phyloP scores from a whole-genome alignment of 306 rosid genomes.

The Cicer chorassanicum region DNA sequence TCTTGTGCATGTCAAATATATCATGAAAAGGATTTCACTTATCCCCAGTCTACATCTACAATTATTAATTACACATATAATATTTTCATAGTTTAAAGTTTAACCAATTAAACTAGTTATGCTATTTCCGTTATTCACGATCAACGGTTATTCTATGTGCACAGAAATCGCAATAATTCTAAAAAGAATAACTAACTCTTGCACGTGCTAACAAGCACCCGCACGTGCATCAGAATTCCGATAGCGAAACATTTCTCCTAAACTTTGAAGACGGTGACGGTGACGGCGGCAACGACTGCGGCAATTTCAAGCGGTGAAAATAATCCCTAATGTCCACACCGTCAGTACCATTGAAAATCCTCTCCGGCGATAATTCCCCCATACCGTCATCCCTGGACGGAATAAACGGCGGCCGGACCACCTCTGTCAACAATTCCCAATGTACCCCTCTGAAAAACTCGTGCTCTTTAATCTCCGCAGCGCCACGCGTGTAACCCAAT shows the following conservation, averaged over 20 bases:
- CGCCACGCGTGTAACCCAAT: constrained; percentile 78
- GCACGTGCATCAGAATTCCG: constrained; percentile 59
- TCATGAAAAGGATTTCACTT: too few species aligned
- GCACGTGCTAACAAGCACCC: constrained; percentile 43
- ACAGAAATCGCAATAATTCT: constrained; percentile 12
- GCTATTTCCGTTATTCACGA: constrained; percentile 46
- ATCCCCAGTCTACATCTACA: constrained; percentile 17
- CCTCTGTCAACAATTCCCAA: constrained; percentile 79
- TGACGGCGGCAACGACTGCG: constrained; percentile 70
- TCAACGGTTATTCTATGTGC: constrained; percentile 57
- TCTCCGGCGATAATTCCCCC: neutral
- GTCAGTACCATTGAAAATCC: neutral
- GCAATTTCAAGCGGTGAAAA: constrained; percentile 55
- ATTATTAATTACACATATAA: constrained; percentile 10
- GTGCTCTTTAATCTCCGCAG: constrained; percentile 82
- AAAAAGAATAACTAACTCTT: constrained; percentile 45
- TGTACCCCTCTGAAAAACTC: constrained; percentile 72
- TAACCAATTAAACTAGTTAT: neutral
- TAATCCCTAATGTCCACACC: constrained; percentile 59
- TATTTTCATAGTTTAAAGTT: constrained; percentile 12
- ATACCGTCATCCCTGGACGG: constrained; percentile 59
- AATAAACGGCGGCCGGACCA: constrained; percentile 79
- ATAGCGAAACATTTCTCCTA: constrained; percentile 45
- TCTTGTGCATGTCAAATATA: too few species aligned
- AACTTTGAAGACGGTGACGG: constrained; percentile 44